Evolutionary conservation across 163 green algal genomes (phyloP).

Genomic region (Chloroidium sp.): DNA sequence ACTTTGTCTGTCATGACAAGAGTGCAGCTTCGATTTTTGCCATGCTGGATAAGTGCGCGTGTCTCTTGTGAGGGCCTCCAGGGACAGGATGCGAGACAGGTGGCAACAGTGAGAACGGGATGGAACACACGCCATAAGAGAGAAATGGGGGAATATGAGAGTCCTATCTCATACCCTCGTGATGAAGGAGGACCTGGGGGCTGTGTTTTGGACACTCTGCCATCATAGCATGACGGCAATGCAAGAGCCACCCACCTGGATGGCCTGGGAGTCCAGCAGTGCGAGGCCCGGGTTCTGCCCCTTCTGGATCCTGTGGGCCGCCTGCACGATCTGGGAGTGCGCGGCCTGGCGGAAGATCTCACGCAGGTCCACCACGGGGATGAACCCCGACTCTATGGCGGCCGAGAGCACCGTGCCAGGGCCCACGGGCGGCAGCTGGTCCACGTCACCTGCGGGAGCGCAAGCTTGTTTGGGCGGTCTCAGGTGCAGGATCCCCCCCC

Average conservation of each 20-base stretch:
- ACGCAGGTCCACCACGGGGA: slow-evolving; percentile 53
- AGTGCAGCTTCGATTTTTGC: too few species aligned
- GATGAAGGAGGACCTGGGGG: too few species aligned
- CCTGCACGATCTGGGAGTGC: slow-evolving; percentile 44
- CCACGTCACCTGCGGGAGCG: slow-evolving; percentile 44
- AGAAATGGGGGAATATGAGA: too few species aligned
- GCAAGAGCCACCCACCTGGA: not conserved
- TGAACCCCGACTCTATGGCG: slow-evolving; percentile 40
- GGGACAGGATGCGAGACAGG: too few species aligned
- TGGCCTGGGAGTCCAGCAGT: not conserved
- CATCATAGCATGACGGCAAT: too few species aligned
- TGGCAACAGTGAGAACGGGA: too few species aligned
- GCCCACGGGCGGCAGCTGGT: slow-evolving; percentile 79
- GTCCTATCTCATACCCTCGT: too few species aligned
- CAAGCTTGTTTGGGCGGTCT: not conserved
- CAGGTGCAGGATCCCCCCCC: not conserved
- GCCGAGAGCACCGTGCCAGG: slow-evolving; percentile 51
- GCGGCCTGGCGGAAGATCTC: slow-evolving; percentile 49
- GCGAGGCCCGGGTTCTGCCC: slow-evolving; percentile 22
- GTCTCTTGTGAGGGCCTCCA: too few species aligned
- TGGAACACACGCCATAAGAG: too few species aligned
- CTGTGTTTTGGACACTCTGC: too few species aligned
- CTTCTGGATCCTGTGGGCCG: slow-evolving; percentile 46
- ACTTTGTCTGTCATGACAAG: too few species aligned
- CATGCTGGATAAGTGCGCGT: too few species aligned